Conservation (phyloP, 2,329 filamentous ascomycete species). For the Colletotrichum graminicola region DNA sequence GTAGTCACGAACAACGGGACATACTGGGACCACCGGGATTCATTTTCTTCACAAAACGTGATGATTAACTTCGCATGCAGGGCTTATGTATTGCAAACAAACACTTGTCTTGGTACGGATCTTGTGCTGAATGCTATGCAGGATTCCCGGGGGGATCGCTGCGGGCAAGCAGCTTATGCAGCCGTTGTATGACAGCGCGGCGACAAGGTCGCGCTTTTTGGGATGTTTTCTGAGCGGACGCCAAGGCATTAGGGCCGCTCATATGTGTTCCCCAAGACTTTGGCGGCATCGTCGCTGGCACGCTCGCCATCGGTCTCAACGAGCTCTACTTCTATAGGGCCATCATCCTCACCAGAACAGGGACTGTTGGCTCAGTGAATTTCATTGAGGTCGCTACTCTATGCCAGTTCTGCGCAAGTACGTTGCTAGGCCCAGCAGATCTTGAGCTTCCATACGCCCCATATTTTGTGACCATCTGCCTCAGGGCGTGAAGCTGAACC, state of each 20-base stretch:
- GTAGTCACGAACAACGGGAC: conserved; percentile 65
- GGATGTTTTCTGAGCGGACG: conserved; percentile 68
- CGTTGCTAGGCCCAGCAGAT: conserved; percentile 49
- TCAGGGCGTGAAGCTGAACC: conserved; percentile 56
- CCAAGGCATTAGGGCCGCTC: conserved; percentile 62
- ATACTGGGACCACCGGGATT: conserved; percentile 56
- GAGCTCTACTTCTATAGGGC: conserved; percentile 53
- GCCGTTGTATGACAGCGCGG: conserved; percentile 58
- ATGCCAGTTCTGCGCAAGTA: conserved; percentile 51
- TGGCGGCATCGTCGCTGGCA: conserved; percentile 66
- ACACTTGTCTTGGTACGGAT: too few relatives aligned
- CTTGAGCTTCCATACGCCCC: conserved; percentile 58
- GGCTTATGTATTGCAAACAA: conserved; percentile 41
- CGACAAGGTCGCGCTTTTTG: conserved; percentile 60
- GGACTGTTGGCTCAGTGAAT: conserved; percentile 49
- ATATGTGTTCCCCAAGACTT: conserved; percentile 60
- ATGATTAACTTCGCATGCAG: conserved; percentile 53
- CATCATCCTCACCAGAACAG: conserved; percentile 54
- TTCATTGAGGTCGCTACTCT: conserved; percentile 57
- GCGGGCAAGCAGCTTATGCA: conserved; percentile 61
- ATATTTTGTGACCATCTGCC: conserved; percentile 63
- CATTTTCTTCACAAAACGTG: conserved; percentile 52
- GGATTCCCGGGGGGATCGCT: conserved; percentile 61
- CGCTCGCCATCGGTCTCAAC: conserved; percentile 55
- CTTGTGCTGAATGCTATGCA: conserved; percentile 5